Base-by-base conservation (phyloP, 2,329 filamentous ascomycete species). In the Paracoccidioides brasiliensis region DNA sequence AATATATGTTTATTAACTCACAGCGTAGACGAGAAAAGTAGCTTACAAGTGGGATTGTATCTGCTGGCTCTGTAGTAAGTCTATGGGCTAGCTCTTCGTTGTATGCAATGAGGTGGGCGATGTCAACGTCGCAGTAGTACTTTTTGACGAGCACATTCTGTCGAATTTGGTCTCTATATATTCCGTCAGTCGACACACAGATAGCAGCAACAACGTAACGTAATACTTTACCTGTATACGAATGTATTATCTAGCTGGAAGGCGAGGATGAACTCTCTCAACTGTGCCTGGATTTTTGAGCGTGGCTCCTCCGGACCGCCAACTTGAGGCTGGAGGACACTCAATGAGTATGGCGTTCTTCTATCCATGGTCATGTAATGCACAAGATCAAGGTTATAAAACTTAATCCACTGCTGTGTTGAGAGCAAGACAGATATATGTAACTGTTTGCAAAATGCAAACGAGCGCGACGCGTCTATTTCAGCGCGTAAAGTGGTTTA, bases 111-210 rank as follows among this genome's bases (percentile, higher is more conserved):
- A 98, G 76, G 69, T 98, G 91, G 59, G 87, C 88, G 64, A 98
- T 88, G 69, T 98, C 90, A 68, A 98, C 82, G 70, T 98, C 91
- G 76, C 93, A 96, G 71, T 85, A 96, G 74, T 90, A 97, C 64
- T 90, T 90, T 69, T 95, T 93, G 44, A 95, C 78, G 1, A 97
- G 80, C 6, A 93, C 90, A 74, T 98, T 98, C 68, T 97, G 90
- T 64, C 88, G 83, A 57, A 98, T 81, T 73, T 97, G 93, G 66
- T 97, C 91, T 80, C 93, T 94, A 64, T 3, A 49, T 41, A 28
- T 10, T 28, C 10, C 65, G 51, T 53, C 4, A 12, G 52, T 40
- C 5, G 28, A 41, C 15, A 43, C 38, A 2, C 37, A n/a, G 48
- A 32, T 22, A 40, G 10, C 28, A 3, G 14, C 22, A 22, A 22